phyloP scores from a whole-genome alignment of 1,139 yeast genomes.

The Blastobotrys malaysiensis region DNA sequence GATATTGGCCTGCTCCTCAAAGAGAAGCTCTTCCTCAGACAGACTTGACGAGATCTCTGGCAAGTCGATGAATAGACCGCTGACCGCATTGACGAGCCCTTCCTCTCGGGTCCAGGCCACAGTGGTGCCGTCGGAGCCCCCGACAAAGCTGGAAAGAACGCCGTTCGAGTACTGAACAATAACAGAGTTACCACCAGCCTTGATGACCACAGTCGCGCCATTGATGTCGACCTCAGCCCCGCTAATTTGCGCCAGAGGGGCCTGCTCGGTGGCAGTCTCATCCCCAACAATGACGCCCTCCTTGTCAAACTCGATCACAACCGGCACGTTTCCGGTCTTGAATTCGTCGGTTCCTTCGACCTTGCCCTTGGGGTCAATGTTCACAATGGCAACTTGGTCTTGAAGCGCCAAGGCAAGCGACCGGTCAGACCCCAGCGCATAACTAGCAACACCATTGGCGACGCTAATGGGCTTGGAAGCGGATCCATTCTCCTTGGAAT shows the following conservation, averaged over 20 bases:
- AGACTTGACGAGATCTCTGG: slow-evolving; percentile 32
- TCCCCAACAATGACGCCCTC: neutral
- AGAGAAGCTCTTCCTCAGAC: slow-evolving; percentile 36
- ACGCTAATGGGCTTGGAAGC: neutral
- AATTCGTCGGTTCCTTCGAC: neutral
- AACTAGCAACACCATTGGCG: neutral
- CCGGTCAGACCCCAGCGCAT: neutral
- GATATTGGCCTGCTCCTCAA: slow-evolving; percentile 38
- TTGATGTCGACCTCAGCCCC: slow-evolving; percentile 6
- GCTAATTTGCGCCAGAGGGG: neutral
- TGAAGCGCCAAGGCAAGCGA: neutral
- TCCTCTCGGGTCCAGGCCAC: slow-evolving; percentile 45
- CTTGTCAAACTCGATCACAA: slow-evolving; percentile 6
- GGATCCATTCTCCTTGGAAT: neutral
- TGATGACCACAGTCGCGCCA: slow-evolving; percentile 1
- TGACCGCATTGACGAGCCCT: slow-evolving; percentile 39
- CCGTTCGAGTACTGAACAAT: slow-evolving; percentile 15
- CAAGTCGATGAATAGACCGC: slow-evolving; percentile 39
- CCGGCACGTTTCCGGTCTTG: neutral
- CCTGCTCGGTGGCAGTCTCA: slow-evolving; percentile 5
- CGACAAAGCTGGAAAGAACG: neutral
- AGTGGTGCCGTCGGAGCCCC: slow-evolving; percentile 2
- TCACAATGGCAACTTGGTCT: neutral
- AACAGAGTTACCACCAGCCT: neutral
- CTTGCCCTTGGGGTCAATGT: neutral